Conservation (phyloP, 805 yeast genomes). For the Candida ipomoeae region DNA sequence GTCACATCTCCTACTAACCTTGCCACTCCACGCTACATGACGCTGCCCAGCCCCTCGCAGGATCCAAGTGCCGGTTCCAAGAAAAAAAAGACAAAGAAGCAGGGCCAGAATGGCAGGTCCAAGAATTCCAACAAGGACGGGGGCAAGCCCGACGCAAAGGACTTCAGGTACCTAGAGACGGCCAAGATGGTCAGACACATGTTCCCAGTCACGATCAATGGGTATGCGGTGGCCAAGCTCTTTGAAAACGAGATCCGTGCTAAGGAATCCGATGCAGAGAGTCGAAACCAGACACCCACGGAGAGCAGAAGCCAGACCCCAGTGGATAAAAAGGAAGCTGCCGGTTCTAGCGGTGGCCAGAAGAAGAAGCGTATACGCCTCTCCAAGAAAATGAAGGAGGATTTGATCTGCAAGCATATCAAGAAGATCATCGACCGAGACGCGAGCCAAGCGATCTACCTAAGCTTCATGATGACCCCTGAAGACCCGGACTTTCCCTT, state of each 20-base stretch:
- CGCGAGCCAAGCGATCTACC: conserved; percentile 26
- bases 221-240: conserved; percentile 19
- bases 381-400: conserved; percentile 11
- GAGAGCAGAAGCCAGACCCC: neutral
- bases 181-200: conserved; percentile 28
- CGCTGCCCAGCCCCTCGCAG: neutral
- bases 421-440: conserved; percentile 11
- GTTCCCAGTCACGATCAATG: conserved; percentile 37
- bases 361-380: conserved; percentile 4
- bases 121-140: conserved; percentile 4
- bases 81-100: neutral
- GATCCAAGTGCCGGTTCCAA: neutral
- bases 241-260: conserved; percentile 6
- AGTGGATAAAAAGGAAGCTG: neutral
- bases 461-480: conserved; percentile 48
- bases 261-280: neutral
- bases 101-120: conserved; percentile 6
- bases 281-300: neutral
- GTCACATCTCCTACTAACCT: neutral
- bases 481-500: conserved; percentile 73
- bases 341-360: neutral
- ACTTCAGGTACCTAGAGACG: conserved; percentile 27
- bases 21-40: neutral
- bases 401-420: conserved; percentile 12
- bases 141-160: conserved; percentile 9